Conservation (phyloP, 306 rosid genomes). For the Quercus ilex region DNA sequence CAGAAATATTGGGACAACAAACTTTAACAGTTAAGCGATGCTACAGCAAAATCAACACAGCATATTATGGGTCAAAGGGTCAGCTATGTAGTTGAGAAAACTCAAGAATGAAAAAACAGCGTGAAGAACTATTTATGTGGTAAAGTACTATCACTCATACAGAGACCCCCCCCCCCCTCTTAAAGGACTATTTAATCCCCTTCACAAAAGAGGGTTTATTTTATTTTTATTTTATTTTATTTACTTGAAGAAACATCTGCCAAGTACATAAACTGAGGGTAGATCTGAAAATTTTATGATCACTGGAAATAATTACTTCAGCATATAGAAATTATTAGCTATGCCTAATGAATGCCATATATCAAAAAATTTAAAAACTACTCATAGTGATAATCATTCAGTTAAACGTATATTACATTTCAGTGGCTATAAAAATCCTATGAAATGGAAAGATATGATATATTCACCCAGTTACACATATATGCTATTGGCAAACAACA, state of each 20-base stretch:
- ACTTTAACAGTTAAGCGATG: conserved; percentile 4
- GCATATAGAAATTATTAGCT: not conserved
- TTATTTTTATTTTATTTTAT: too few species aligned
- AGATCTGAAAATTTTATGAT: not conserved
- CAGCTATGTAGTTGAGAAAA: not conserved
- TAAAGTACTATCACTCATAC: not conserved
- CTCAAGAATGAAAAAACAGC: not conserved
- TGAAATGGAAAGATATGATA: not conserved
- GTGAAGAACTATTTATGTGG: conserved; percentile 8
- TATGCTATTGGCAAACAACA: not conserved
- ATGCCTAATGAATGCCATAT: not conserved
- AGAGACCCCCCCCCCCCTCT: not conserved
- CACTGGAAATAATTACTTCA: not conserved
- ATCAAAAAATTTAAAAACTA: not conserved
- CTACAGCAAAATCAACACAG: not conserved
- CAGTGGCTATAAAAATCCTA: not conserved
- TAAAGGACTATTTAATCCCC: not conserved
- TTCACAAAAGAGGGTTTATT: not conserved
- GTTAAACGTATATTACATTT: not conserved
- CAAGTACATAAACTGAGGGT: not conserved
- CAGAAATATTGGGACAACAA: conserved; percentile 18
- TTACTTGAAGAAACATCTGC: not conserved
- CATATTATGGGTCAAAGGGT: not conserved
- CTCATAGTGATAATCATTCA: not conserved
- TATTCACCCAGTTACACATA: not conserved